Evolutionary conservation across 1,139 yeast genomes (phyloP).

Genomic region (Suhomyces guaymorum): DNA sequence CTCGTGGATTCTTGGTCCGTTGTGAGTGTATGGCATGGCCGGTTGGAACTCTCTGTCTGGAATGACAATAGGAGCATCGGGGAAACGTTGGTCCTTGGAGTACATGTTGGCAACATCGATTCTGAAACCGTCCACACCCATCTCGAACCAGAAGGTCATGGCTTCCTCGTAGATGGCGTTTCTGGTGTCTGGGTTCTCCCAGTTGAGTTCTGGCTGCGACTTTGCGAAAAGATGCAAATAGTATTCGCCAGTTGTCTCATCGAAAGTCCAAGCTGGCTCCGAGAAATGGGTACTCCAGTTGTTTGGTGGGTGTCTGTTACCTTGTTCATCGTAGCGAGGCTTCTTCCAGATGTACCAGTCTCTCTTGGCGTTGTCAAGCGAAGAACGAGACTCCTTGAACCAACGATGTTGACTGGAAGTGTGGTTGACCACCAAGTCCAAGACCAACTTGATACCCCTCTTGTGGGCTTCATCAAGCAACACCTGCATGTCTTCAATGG

Average conservation of each 20-base stretch:
- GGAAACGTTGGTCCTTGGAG: constrained; percentile 49
- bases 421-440: constrained; percentile 62
- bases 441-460: constrained; percentile 52
- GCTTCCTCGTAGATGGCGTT: constrained; percentile 52
- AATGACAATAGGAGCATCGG: constrained; percentile 50
- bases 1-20: constrained; percentile 59
- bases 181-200: constrained; percentile 57
- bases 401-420: constrained; percentile 57
- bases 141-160: constrained; percentile 54
- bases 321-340: constrained; percentile 46
- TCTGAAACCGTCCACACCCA: constrained; percentile 61
- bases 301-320: constrained; percentile 55
- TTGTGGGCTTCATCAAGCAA: constrained; percentile 49
- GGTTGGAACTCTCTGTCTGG: constrained; percentile 46
- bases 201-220: constrained; percentile 59
- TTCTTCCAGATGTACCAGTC: constrained; percentile 65
- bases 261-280: constrained; percentile 59
- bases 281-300: constrained; percentile 56
- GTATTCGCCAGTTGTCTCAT: constrained; percentile 53
- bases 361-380: constrained; percentile 54
- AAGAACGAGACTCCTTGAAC: constrained; percentile 57
- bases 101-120: constrained; percentile 57
- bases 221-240: constrained; percentile 54
- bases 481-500: constrained; percentile 51
- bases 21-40: constrained; percentile 29